Percentiles rank a stretch among this genome's conserved stretches.
These are phyloP conservation scores for Pseudogymnoascus sp. DNA, from an alignment of 2,329 filamentous ascomycete species.

Conservation along the genomic window DNA sequence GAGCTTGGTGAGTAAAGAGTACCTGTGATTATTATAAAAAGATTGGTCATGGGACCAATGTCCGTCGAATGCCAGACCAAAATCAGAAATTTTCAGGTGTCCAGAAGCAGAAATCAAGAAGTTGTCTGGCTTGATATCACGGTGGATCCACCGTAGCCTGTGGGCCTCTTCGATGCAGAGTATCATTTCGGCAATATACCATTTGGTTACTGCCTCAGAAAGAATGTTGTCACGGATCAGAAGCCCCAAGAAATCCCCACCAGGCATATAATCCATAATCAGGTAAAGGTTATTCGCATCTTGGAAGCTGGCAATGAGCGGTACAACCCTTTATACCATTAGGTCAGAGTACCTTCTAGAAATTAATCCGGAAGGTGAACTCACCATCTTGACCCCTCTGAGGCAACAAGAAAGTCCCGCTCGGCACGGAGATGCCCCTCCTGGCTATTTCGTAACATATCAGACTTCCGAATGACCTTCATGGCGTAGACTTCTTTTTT, in stretches of 20 bases:
- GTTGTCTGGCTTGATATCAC: constrained; percentile 95
- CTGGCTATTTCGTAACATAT: constrained; percentile 85
- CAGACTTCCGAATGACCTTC: constrained; percentile 92
- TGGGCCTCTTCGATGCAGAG: constrained; percentile 90
- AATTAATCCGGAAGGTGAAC: constrained; percentile 15
- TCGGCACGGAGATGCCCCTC: constrained; percentile 89
- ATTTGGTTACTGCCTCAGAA: constrained; percentile 68
- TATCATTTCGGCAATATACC: constrained; percentile 94
- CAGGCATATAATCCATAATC: constrained; percentile 97
- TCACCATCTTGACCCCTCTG: constrained; percentile 75
- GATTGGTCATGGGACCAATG: constrained; percentile 87
- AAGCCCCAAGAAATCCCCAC: constrained; percentile 84
- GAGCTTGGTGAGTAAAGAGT: constrained; percentile 68
- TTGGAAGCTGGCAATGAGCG: constrained; percentile 81
- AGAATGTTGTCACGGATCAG: constrained; percentile 79
- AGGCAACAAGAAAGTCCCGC: constrained; percentile 81
- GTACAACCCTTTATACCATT: constrained; percentile 58
- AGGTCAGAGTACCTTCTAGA: background rate
- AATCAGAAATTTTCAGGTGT: constrained; percentile 92
- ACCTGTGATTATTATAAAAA: constrained; percentile 78
- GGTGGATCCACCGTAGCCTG: constrained; percentile 80
- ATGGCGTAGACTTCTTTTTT: constrained; percentile 72
- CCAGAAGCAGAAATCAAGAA: constrained; percentile 84
- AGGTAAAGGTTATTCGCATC: constrained; percentile 79
- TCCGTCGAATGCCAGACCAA: constrained; percentile 89